Evolutionary conservation across 2,329 filamentous ascomycete species (phyloP).

Genomic region (Aureobasidium lini): DNA sequence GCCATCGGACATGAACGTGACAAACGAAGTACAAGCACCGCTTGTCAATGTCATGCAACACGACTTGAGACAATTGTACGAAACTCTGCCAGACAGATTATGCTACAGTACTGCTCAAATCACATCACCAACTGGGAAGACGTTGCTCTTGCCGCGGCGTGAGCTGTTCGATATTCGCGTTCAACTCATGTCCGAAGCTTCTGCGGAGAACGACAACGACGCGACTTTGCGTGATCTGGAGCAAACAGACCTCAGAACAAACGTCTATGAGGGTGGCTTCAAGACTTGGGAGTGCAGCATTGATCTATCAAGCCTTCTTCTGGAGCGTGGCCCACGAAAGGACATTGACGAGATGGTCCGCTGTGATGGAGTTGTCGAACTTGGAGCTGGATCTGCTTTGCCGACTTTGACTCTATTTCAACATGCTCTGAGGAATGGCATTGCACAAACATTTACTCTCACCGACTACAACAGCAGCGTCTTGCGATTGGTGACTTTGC

Average conservation of each 20-base stretch:
- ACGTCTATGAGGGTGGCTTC: constrained; percentile 79
- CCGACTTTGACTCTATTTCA: constrained; percentile 66
- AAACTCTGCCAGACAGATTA: constrained; percentile 62
- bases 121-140: constrained; percentile 49
- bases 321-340: constrained; percentile 42
- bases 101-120: constrained; percentile 59
- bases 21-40: background rate
- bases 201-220: constrained; percentile 31
- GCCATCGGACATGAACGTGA: background rate
- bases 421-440: constrained; percentile 44
- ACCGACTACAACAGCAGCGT: constrained; percentile 77
- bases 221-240: constrained; percentile 56
- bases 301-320: constrained; percentile 62
- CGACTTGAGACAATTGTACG: constrained; percentile 31
- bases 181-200: constrained; percentile 67
- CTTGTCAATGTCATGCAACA: constrained; percentile 26
- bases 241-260: constrained; percentile 67
- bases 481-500: constrained; percentile 68
- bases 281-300: constrained; percentile 86
- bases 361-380: constrained; percentile 48
- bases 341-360: constrained; percentile 42
- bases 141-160: constrained; percentile 57
- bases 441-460: constrained; percentile 53
- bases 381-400: constrained; percentile 72
- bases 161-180: constrained; percentile 76